phyloP scores from a whole-genome alignment of 129 eudicot genomes.

The Kitagawia praeruptora region DNA sequence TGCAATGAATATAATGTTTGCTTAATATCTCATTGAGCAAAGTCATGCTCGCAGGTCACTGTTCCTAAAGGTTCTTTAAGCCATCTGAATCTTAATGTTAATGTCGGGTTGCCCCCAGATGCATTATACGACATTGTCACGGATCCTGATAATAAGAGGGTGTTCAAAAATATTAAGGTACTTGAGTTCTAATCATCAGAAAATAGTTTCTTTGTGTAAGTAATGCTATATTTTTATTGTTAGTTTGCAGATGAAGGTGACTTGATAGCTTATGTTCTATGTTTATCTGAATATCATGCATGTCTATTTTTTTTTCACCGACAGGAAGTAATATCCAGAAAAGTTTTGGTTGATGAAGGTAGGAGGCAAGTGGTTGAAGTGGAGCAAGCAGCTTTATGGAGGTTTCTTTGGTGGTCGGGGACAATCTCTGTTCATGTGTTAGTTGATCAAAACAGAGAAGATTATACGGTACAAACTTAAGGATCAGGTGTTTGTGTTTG shows the following conservation, averaged over 20 bases:
- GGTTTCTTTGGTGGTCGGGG: constrained; percentile 97
- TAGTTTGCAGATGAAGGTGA: not conserved
- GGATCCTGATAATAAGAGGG: constrained; percentile 83
- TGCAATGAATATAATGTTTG: not conserved
- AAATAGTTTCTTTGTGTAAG: not conserved
- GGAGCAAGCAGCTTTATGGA: constrained; percentile 98
- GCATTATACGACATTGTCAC: constrained; percentile 83
- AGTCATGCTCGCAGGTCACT: constrained; percentile 50
- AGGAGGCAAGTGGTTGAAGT: constrained; percentile 79
- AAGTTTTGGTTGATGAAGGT: constrained; percentile 83
- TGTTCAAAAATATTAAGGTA: constrained; percentile 91
- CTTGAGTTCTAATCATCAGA: not conserved
- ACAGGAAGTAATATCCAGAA: constrained; percentile 88
- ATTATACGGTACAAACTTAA: constrained; percentile 51
- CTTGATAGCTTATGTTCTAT: not conserved
- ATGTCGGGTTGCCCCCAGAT: constrained; percentile 95
- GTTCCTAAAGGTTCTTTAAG: constrained; percentile 92
- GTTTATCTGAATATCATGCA: not conserved
- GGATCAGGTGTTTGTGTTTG: not conserved
- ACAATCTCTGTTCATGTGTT: constrained; percentile 84
- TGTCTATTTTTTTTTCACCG: not conserved
- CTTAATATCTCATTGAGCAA: not conserved
- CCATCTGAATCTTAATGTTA: constrained; percentile 55
- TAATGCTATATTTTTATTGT: not conserved
- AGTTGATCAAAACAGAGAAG: constrained; percentile 90